These are phyloP conservation scores for Kwoniella dejecticola DNA, from an alignment of 768 basidiomycete species.

Conservation along the genomic window DNA sequence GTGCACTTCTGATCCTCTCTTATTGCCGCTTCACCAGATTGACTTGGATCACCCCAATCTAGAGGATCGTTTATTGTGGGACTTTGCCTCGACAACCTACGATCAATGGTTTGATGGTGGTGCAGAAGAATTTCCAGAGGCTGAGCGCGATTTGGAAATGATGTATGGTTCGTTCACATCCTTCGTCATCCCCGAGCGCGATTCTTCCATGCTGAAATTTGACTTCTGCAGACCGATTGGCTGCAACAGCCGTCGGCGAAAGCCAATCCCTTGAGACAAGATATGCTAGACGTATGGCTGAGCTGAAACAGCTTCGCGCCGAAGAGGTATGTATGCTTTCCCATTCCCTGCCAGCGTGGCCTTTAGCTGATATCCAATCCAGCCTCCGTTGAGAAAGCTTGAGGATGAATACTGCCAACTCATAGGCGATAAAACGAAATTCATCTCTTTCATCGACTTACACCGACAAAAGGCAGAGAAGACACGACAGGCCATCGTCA, in stretches of 20 bases:
- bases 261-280: constrained; percentile 35
- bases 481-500: constrained; percentile 65
- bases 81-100: constrained; percentile 44
- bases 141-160: constrained; percentile 58
- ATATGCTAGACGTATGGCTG: constrained; percentile 25
- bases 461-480: constrained; percentile 63
- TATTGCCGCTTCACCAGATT: constrained; percentile 39
- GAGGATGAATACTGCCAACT: constrained; percentile 62
- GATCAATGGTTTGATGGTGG: constrained; percentile 49
- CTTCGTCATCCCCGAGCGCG: no score
- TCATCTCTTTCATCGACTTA: constrained; percentile 48
- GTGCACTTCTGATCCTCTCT: constrained; percentile 49
- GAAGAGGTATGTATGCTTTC: constrained; percentile 45
- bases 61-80: constrained; percentile 47
- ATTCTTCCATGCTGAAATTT: constrained; percentile 16
- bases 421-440: constrained; percentile 62
- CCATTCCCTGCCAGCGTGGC: no score
- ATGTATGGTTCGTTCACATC: constrained; percentile 65
- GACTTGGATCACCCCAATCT: constrained; percentile 46
- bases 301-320: constrained; percentile 42
- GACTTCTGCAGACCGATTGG: constrained; percentile 33
- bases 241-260: constrained; percentile 31
- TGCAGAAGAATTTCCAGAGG: constrained; percentile 68
- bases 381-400: constrained; percentile 53
- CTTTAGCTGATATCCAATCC: not conserved